phyloP scores from a whole-genome alignment of 2,329 filamentous ascomycete genomes.

The Raffaelea ambrosiae region DNA sequence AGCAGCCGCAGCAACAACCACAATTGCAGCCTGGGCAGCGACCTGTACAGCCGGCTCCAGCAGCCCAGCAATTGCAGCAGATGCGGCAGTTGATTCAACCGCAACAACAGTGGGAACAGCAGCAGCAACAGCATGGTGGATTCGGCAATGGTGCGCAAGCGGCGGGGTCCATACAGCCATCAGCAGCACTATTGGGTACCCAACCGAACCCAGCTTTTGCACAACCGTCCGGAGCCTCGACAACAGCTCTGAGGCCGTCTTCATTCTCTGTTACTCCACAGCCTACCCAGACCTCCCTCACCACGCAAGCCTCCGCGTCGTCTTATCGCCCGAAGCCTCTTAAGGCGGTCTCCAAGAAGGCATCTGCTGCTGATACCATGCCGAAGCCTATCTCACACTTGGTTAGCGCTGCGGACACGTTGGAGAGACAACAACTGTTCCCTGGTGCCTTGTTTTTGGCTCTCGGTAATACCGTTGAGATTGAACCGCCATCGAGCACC shows the following conservation, averaged over 20 bases:
- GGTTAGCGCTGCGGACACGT: constrained; percentile 8
- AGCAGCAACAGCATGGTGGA: constrained; percentile 1
- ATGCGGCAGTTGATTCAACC: background rate
- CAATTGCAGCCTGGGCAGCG: constrained; percentile 5
- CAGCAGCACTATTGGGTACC: background rate
- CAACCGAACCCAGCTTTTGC: background rate
- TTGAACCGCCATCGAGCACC: constrained; percentile 10
- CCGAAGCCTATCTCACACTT: constrained; percentile 9
- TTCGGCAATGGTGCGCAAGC: background rate
- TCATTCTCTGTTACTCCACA: background rate
- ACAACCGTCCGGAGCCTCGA: background rate
- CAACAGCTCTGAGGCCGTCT: background rate
- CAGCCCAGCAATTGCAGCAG: background rate
- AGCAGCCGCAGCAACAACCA: constrained; percentile 9
- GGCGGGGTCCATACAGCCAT: background rate
- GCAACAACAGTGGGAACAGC: constrained; percentile 5
- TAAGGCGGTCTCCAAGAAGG: constrained; percentile 4
- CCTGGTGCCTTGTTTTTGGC: constrained; percentile 10
- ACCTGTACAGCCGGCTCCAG: background rate
- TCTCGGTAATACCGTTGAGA: constrained; percentile 10
- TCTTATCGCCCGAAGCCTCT: constrained; percentile 1
- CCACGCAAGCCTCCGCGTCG: background rate
- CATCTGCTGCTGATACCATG: background rate
- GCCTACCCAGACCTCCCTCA: background rate
- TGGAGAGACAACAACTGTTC: constrained; percentile 11